Evolutionary conservation across 2,329 filamentous ascomycete species (phyloP), one percentile per base, ranked within the genome.

Genomic region (Sporothrix mexicana): DNA sequence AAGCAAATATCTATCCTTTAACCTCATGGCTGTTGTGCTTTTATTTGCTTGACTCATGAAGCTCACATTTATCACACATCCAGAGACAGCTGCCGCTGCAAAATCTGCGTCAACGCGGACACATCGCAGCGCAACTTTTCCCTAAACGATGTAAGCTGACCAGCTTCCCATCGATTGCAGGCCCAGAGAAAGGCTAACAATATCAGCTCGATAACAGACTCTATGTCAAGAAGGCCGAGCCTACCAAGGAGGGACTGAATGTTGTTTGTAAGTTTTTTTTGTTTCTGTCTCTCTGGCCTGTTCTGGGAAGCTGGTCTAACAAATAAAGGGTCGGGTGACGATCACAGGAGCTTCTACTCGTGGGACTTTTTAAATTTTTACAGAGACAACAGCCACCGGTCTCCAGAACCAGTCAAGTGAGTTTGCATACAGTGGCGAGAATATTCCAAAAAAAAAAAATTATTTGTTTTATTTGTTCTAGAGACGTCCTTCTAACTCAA

Each of bases 1-100:
- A 36, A 36, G 30, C 30, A 36, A 36, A 36, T 36, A 36, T 36
- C 30, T 36, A 36, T 36, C 30, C 30, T 36, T 36, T 36, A 36
- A 5, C 30, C 30, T 36, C 30, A 36, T 36, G 30, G 30, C 30
- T 5, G 30, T 5, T 36, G 30, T 36, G 30, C 30, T 36, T 36
- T 36, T 5, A 36, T 36, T 36, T 36, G 30, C 30, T 36, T 36
- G 7, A 36, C 30, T 36, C 30, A 36, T 36, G 30, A 36, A 4
- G 3, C 30, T 36, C 5, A 36, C 30, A 36, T 36, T 36, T 36
- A 36, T 36, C 30, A 53, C 67, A 57, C 10, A n/a, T 15, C 41
- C 53, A 91, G 92, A 75, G 92, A 94, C 77, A 92, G 93, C 77
- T 95, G 92, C 78, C 90, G 89, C 73, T 95, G 92, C 78, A 77